Conservation (phyloP, 2,329 filamentous ascomycete genomes). For the Epichloe uncinata region DNA sequence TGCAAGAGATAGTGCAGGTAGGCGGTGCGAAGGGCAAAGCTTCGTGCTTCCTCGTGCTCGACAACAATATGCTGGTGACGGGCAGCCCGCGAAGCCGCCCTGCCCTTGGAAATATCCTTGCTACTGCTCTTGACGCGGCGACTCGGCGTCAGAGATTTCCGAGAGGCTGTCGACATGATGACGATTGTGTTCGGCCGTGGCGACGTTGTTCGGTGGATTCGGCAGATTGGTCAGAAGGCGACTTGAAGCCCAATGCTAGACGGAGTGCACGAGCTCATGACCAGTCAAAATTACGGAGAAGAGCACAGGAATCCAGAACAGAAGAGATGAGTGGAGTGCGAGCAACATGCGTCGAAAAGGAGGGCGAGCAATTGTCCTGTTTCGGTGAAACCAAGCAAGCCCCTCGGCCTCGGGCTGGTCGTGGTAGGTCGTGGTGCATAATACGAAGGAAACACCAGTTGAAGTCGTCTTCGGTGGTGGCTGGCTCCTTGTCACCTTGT, state of each 20-base stretch:
- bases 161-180: constrained; percentile 39
- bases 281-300: not conserved
- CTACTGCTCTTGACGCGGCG: constrained; percentile 32
- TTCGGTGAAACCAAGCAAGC: not conserved
- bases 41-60: constrained; percentile 72
- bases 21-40: constrained; percentile 77
- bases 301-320: not conserved
- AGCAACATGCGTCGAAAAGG: not conserved
- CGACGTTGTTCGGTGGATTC: not conserved
- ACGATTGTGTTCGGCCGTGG: not conserved
- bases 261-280: constrained; percentile 2
- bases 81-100: constrained; percentile 25
- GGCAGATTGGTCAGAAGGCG: constrained; percentile 13
- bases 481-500: too few species aligned
- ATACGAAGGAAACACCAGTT: too few species aligned
- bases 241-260: constrained; percentile 15
- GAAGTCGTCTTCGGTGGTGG: too few species aligned
- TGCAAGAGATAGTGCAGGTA: constrained; percentile 89
- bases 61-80: constrained; percentile 33
- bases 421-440: too few species aligned
- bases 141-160: constrained; percentile 30
- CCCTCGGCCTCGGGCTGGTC: too few species aligned
- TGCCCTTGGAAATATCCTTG: constrained; percentile 26
- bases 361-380: not conserved
- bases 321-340: not conserved